Evolutionary conservation across 306 rosid genomes (phyloP).

Genomic region (Chamaecrista fasciculata): DNA sequence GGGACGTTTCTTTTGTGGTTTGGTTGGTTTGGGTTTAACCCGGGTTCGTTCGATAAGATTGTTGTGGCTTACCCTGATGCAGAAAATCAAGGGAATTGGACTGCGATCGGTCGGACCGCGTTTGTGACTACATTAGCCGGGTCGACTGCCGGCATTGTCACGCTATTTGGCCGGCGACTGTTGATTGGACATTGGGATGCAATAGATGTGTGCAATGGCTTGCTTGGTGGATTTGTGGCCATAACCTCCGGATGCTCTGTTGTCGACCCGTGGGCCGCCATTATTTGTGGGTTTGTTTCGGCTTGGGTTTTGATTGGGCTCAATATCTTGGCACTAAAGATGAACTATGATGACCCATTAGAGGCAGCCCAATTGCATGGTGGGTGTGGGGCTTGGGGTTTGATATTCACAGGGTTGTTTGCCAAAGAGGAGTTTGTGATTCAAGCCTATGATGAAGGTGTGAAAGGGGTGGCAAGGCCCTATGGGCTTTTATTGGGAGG

Average conservation of each 20-base stretch:
- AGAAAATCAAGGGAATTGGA: constrained; percentile 52
- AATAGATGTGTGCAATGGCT: constrained; percentile 65
- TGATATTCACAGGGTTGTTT: constrained; percentile 74
- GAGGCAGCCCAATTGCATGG: constrained; percentile 81
- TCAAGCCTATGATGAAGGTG: constrained; percentile 46
- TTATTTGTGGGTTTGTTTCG: constrained; percentile 59
- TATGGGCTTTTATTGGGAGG: constrained; percentile 66
- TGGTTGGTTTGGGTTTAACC: constrained; percentile 82
- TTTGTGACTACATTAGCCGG: constrained; percentile 58
- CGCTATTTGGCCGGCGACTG: constrained; percentile 54
- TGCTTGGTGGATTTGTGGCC: constrained; percentile 76
- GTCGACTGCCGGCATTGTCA: constrained; percentile 50
- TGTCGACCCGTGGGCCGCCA: constrained; percentile 79
- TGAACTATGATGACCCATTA: constrained; percentile 65
- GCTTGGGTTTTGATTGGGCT: constrained; percentile 70
- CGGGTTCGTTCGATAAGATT: constrained; percentile 54
- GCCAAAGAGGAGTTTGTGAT: constrained; percentile 61
- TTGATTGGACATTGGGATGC: constrained; percentile 74
- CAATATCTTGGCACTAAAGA: constrained; percentile 51
- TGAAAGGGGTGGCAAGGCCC: constrained; percentile 42
- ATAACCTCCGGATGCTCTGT: constrained; percentile 74
- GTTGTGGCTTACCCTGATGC: constrained; percentile 47
- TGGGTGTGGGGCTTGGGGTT: constrained; percentile 73
- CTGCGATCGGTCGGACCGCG: constrained; percentile 47
- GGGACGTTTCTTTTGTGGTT: constrained; percentile 76